Evolutionary conservation across 2,329 filamentous ascomycete species (phyloP), one percentile per base, ranked within the genome.

Genomic region (Verticillium klebahnii): DNA sequence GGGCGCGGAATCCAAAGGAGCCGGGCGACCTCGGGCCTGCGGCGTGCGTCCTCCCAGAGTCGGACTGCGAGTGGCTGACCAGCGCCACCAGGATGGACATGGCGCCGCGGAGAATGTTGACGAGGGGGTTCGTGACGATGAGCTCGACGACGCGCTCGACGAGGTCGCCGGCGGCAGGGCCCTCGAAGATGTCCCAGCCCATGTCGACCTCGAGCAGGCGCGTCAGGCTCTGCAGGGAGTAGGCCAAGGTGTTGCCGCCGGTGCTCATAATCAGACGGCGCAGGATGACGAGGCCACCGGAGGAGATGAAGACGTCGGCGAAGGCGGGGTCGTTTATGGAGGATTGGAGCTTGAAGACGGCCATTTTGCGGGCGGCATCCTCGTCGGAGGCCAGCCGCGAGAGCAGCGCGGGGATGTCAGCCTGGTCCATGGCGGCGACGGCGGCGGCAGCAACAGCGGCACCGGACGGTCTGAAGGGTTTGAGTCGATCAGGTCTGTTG

Each of bases 41-140:
- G 60, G 65, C 68, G 31, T 69, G 77, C 29, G 17, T 45, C 15
- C 40, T 15, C 57, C 75, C 71, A 12, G 76, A 70, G 52, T 80
- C 77, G 12, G 83, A 85, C 71, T 92, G 88, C 32, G 93, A 92
- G 75, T 96, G 90, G 65, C 92, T 90, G 59, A 99, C 94, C 62
- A 98, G 89, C 14, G 93, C 92, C 56, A 97, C 94, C 61, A 99
- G 85, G 64, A 99, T 96, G 56, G 93, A 94, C 91, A 99, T 97
- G 71, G 94, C 94, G 70, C 95, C 95, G 66, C 95, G 88, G 63
- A 99, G 86, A 72, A 98, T 97, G 74, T 99, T 99, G 76, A 99
- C 95, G 64, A 99, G 85, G 29, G 94, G 95, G 74, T 98, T 95
- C 36, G 88, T 94, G 69, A 98, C 94, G 65, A 98, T 92, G 59